Conservation (phyloP, 1,139 yeast genomes). For the Eremothecium gossypii region DNA sequence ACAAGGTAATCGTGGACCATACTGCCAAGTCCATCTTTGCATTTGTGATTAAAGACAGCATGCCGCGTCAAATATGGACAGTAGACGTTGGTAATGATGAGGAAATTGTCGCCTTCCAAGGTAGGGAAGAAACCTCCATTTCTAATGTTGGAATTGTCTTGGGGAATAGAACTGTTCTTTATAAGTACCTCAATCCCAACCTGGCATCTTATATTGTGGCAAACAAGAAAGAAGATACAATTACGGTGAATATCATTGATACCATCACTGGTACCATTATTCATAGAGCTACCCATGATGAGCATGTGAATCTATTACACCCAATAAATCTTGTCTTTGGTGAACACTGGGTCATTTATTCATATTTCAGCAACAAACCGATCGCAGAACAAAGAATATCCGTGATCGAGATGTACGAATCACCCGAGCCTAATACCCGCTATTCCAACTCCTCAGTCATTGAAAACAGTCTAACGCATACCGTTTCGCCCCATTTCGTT, state of each 20-base stretch:
- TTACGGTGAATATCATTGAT: conserved; percentile 52
- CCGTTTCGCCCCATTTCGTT: conserved; percentile 37
- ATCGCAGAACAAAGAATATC: conserved; percentile 43
- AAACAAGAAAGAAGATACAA: conserved; percentile 24
- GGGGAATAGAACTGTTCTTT: conserved; percentile 65
- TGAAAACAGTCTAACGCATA: conserved; percentile 18
- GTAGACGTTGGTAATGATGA: conserved; percentile 25
- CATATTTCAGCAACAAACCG: conserved; percentile 48
- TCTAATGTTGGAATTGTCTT: conserved; percentile 65
- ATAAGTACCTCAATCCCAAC: conserved; percentile 77
- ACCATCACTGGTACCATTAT: conserved; percentile 60
- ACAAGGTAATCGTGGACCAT: conserved; percentile 20
- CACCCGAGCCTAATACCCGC: conserved; percentile 41
- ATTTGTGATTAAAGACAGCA: conserved; percentile 15
- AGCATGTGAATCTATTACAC: conserved; percentile 31
- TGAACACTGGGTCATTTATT: conserved; percentile 76
- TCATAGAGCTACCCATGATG: conserved; percentile 38
- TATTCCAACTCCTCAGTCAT: conserved; percentile 11
- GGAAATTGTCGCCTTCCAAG: conserved; percentile 33
- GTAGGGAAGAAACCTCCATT: conserved; percentile 37
- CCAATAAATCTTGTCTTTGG: conserved; percentile 53
- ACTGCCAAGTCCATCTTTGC: conserved; percentile 23
- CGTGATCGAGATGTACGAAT: conserved; percentile 73
- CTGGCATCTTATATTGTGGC: conserved; percentile 47
- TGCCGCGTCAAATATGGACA: conserved; percentile 30